Evolutionary conservation across 2,329 filamentous ascomycete species (phyloP).

Genomic region (Ceratocystis colombiana): DNA sequence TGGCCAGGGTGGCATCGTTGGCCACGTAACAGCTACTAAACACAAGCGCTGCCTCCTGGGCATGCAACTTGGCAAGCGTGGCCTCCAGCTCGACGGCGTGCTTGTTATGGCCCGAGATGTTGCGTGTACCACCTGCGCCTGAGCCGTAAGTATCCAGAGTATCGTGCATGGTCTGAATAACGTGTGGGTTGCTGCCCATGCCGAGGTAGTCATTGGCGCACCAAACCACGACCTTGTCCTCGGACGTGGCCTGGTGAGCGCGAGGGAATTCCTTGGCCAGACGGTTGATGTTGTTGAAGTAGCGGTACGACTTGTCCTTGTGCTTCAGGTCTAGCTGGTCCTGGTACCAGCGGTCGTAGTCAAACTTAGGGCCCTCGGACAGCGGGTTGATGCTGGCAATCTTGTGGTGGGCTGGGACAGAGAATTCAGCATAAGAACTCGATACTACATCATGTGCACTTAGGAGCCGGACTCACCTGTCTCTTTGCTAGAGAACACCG

Average conservation of each 20-base stretch:
- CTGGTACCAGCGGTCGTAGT: constrained; percentile 85
- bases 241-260: constrained; percentile 74
- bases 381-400: constrained; percentile 26
- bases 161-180: constrained; percentile 85
- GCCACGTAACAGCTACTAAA: constrained; percentile 98
- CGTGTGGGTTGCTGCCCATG: constrained; percentile 85
- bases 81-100: constrained; percentile 79
- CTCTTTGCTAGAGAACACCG: constrained; percentile 24
- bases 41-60: constrained; percentile 83
- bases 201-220: constrained; percentile 98
- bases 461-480: constrained; percentile 18
- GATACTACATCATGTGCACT: background rate
- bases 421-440: background rate
- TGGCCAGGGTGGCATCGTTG: constrained; percentile 93
- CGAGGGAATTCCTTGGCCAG: constrained; percentile 92
- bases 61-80: constrained; percentile 75
- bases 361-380: constrained; percentile 52
- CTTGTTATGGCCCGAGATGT: constrained; percentile 95
- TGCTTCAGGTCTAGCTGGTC: constrained; percentile 94
- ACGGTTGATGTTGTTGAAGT: constrained; percentile 99
- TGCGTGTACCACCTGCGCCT: constrained; percentile 87
- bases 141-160: constrained; percentile 91
- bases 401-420: constrained; percentile 20
- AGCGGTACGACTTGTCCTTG: constrained; percentile 98
- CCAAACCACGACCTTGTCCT: constrained; percentile 92